Evolutionary conservation across 225 moss, liverwort and hornwort species (phyloP), one percentile per base, ranked within the genome.

Genomic region (Polytrichum commune): DNA sequence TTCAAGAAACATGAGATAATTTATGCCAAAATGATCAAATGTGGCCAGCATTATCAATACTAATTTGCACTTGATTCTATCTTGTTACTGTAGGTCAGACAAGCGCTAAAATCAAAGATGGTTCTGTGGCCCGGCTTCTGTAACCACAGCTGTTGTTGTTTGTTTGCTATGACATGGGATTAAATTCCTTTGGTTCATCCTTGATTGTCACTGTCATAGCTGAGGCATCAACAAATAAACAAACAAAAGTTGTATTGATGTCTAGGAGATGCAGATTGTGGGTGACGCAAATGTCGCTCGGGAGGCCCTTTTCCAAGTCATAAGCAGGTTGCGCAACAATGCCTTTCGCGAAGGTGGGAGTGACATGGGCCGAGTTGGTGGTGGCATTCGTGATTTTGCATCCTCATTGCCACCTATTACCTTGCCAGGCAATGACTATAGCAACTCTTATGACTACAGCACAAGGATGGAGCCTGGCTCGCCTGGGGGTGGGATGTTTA

Each of bases 281-380:
- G 97, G 97, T 23, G 97, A 98, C 70, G 88, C 92, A 70, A 86
- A 85, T 71, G 94, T 98, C 29, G 95, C 97, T 38, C 91, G 97
- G 35, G 95, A 98, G 70, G 97, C 97, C 69, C 89, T 98, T 28
- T 92, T 92, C 64, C 97, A 98, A 87, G 91, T 98, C 26, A 92
- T 95, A 25, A 91, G 88, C 55, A 86, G 94, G 62, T 79, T 98
- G 68, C 84, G 97, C 67, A 98, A 86, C 73, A 98, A 98, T 29
- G 76, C 91, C 56, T 98, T 92, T 68, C 85, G 88, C 67, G 97
- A 95, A 75, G 88, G 86, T 75, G 84, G 84, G 55, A 85, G 85
- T 27, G 90, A 90, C 66, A 80, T 72, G 55, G 84, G 77, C 69
- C 81, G 88, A 73, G 88, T 84, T 29, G 78, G 92, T 66, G 22